These are phyloP conservation scores for Aspergillus quadrilineatus DNA, from an alignment of 2,329 filamentous ascomycete species.

Conservation along the genomic window DNA sequence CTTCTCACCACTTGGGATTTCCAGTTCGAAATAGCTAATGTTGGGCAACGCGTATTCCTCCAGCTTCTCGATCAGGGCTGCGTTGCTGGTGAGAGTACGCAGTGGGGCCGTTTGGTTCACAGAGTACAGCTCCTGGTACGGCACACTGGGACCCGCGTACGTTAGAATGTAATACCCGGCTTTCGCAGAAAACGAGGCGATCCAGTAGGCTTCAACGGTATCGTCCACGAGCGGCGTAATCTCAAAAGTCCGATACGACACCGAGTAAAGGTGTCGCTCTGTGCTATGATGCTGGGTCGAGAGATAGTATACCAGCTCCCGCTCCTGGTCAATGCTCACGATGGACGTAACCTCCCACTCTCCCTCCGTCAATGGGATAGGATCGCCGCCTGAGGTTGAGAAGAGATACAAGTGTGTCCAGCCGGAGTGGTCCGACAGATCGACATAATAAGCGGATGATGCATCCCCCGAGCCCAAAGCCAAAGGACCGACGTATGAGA, in stretches of 20 bases:
- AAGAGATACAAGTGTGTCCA: constrained; percentile 67
- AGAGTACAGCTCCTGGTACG: constrained; percentile 67
- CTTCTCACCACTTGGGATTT: constrained; percentile 60
- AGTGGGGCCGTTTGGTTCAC: constrained; percentile 56
- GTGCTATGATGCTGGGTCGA: constrained; percentile 66
- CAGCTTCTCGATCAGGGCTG: constrained; percentile 55
- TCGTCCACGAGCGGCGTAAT: constrained; percentile 64
- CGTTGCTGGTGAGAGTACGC: constrained; percentile 61
- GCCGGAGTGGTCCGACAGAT: constrained; percentile 64
- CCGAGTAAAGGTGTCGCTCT: constrained; percentile 66
- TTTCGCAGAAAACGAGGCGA: constrained; percentile 63
- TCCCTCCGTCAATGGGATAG: constrained; percentile 61
- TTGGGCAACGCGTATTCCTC: constrained; percentile 63
- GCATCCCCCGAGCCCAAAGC: constrained; percentile 29
- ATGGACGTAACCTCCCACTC: constrained; percentile 65
- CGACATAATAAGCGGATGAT: constrained; percentile 57
- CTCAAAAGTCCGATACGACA: constrained; percentile 55
- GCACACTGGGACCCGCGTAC: constrained; percentile 66
- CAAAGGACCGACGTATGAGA: constrained; percentile 45
- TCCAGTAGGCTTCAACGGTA: constrained; percentile 58
- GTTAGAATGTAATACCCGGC: constrained; percentile 65
- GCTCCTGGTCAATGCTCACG: constrained; percentile 58
- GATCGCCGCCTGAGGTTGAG: constrained; percentile 55
- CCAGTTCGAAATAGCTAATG: constrained; percentile 62
- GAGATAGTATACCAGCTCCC: constrained; percentile 62